Percentiles rank a stretch among this genome's conserved stretches.
phyloP scores from a whole-genome alignment of 805 yeast genomes.

The Starmerella kuoi region DNA sequence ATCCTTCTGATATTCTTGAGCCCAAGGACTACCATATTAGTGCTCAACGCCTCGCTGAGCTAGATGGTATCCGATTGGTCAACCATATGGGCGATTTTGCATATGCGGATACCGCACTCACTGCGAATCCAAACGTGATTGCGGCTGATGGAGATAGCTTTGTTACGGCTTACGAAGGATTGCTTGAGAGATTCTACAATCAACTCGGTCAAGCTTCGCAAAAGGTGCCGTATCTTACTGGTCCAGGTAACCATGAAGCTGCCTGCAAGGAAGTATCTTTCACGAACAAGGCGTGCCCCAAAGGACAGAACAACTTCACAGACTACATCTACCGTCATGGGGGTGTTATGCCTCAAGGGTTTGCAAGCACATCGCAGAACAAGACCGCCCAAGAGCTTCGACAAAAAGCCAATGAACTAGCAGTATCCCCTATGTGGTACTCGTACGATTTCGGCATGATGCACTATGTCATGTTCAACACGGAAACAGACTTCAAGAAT shows the following conservation, averaged over 20 bases:
- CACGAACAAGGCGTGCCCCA: conserved; percentile 3
- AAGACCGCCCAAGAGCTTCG: conserved; percentile 1
- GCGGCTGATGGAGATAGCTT: background rate
- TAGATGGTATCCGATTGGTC: conserved; percentile 1
- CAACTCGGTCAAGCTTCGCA: conserved; percentile 3
- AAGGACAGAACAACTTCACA: conserved; percentile 9
- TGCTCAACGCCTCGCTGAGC: conserved; percentile 1
- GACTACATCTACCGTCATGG: conserved; percentile 4
- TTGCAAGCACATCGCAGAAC: conserved; percentile 4
- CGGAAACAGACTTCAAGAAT: conserved; percentile 7
- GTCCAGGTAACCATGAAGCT: conserved; percentile 9
- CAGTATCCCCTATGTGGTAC: conserved; percentile 9
- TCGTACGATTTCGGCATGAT: conserved; percentile 7
- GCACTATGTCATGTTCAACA: conserved; percentile 7
- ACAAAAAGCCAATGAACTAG: conserved; percentile 1
- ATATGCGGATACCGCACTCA: conserved; percentile 3
- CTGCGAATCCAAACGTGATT: background rate
- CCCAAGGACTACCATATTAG: conserved; percentile 7
- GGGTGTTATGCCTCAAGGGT: conserved; percentile 4
- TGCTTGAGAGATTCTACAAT: conserved; percentile 5
- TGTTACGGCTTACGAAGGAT: conserved; percentile 1
- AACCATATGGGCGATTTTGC: conserved; percentile 7
- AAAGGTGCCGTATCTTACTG: conserved; percentile 1
- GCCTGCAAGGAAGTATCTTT: conserved; percentile 2
- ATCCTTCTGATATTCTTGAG: background rate